Percentiles rank a stretch among this genome's conserved stretches.
Evolutionary conservation across 2,329 filamentous ascomycete species (phyloP).

Genomic region (Escovopsis sp.): DNA sequence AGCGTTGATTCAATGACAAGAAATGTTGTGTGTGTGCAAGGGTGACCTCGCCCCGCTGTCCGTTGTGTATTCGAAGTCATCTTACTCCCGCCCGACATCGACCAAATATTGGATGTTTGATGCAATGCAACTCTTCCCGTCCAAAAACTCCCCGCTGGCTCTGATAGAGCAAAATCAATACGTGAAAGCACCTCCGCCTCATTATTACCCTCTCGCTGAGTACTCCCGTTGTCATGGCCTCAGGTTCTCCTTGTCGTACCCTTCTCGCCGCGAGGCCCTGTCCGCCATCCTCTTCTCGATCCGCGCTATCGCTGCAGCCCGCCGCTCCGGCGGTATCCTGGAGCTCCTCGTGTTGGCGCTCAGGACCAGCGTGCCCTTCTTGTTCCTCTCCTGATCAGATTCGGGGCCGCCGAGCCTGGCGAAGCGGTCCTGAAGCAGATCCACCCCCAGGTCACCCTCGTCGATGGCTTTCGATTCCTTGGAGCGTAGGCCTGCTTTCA

Average conservation of each 20-base stretch:
- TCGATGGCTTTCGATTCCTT: slow-evolving; percentile 7
- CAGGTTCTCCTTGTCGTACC: slow-evolving; percentile 38
- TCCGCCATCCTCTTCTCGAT: slow-evolving; percentile 40
- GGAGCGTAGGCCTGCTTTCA: slow-evolving; percentile 12
- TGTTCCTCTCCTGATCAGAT: slow-evolving; percentile 4
- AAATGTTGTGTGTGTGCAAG: not conserved
- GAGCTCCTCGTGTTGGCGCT: slow-evolving; percentile 20
- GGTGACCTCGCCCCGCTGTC: not conserved
- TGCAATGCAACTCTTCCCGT: not conserved
- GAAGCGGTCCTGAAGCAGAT: slow-evolving; percentile 31
- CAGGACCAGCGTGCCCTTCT: slow-evolving; percentile 11
- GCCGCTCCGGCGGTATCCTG: slow-evolving; percentile 32
- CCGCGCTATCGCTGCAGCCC: slow-evolving; percentile 38
- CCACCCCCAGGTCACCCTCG: slow-evolving; percentile 23
- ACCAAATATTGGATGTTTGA: not conserved
- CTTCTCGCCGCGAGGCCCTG: slow-evolving; percentile 19
- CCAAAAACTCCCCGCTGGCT: slow-evolving; percentile 11
- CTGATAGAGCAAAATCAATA: slow-evolving; percentile 2
- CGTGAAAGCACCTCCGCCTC: not conserved
- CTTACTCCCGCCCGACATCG: not conserved
- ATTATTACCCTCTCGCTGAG: not conserved
- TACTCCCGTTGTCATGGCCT: slow-evolving; percentile 15
- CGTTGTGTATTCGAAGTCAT: no score
- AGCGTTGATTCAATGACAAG: no score
- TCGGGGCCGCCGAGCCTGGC: slow-evolving; percentile 29